Evolutionary conservation across 1,284 basidiomycete genomes (phyloP).

Genomic region (Ganoderma lucidum): DNA sequence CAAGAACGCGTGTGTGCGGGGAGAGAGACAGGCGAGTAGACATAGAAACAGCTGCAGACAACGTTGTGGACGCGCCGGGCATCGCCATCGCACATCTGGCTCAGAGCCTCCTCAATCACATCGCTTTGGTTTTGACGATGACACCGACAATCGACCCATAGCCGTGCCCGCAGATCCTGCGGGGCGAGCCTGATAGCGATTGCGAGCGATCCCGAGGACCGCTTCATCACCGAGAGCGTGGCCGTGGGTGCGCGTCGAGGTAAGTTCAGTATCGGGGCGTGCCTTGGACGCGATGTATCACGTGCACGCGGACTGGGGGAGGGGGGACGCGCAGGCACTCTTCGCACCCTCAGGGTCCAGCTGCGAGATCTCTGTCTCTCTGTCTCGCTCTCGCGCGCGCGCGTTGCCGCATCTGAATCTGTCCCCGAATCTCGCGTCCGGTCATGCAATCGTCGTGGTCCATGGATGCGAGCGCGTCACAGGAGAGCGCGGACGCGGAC

Average conservation of each 20-base stretch:
- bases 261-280: too few relatives aligned
- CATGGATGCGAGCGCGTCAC: neutral
- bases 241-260: slow-evolving; percentile 1
- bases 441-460: neutral
- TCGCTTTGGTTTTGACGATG: neutral
- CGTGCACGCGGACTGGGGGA: slow-evolving; percentile 14
- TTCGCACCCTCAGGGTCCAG: slow-evolving; percentile 9
- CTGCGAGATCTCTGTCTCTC: neutral
- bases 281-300: slow-evolving; percentile 9
- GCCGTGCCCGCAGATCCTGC: slow-evolving; percentile 5
- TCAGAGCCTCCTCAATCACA: slow-evolving; percentile 1
- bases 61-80: slow-evolving; percentile 14
- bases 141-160: slow-evolving; percentile 10
- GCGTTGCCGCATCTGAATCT: slow-evolving; percentile 6
- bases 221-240: neutral
- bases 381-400: too few relatives aligned
- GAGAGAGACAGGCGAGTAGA: neutral
- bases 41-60: neutral
- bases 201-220: slow-evolving; percentile 27
- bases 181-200: slow-evolving; percentile 15
- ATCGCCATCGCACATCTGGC: slow-evolving; percentile 6
- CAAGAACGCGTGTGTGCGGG: neutral
- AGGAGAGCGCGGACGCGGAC: neutral
- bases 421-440: slow-evolving; percentile 7
- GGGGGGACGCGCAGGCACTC: neutral